Conservation (phyloP, 441 rosid genomes). For the Euphorbia schlechtendalii region DNA sequence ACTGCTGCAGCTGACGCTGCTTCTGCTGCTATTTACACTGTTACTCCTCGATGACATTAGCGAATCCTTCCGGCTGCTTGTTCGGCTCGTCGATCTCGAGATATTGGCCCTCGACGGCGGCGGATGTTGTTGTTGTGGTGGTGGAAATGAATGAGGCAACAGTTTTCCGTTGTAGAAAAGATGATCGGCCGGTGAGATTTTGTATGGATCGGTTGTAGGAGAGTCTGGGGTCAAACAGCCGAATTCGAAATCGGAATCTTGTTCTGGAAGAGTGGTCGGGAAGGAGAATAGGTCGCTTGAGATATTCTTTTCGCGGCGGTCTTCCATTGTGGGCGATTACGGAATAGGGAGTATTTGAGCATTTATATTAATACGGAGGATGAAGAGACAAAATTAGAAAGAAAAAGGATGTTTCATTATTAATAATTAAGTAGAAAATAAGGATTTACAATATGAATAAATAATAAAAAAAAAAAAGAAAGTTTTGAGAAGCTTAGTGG, state of each 20-base stretch:
- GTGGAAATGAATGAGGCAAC: constrained; percentile 66
- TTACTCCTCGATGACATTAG: constrained; percentile 54
- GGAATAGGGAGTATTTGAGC: too few relatives aligned
- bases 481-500: constrained; percentile 17
- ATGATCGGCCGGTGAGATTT: constrained; percentile 74
- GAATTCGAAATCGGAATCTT: constrained; percentile 58
- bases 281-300: constrained; percentile 38
- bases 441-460: too few relatives aligned
- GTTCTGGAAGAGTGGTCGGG: constrained; percentile 36
- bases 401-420: not conserved
- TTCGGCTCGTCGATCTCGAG: constrained; percentile 30
- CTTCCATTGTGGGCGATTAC: constrained; percentile 25
- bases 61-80: constrained; percentile 55
- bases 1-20: constrained; percentile 52
- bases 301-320: constrained; percentile 22
- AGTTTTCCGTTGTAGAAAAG: constrained; percentile 73
- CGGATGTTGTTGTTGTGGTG: constrained; percentile 14
- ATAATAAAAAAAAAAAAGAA: too few relatives aligned
- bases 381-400: not conserved
- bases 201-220: constrained; percentile 38
- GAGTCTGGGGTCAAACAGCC: constrained; percentile 53
- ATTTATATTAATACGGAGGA: not conserved
- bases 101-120: not conserved
- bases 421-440: not conserved
- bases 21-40: constrained; percentile 65